Evolutionary conservation across 2,329 filamentous ascomycete genomes (phyloP).

Genomic region (Akanthomyces uredinophilus): DNA sequence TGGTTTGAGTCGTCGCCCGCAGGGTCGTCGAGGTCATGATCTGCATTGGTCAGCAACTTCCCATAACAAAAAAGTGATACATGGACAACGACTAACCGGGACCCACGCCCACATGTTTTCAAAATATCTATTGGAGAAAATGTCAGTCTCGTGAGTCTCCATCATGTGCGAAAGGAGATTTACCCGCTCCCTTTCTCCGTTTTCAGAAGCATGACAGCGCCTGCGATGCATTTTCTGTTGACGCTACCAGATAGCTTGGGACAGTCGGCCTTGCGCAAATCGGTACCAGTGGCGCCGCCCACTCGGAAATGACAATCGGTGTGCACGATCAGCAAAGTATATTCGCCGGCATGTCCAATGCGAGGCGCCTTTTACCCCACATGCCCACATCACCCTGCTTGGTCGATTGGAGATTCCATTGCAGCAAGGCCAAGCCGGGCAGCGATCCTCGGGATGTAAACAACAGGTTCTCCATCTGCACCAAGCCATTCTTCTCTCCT

Average conservation of each 20-base stretch:
- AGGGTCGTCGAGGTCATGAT: conserved; percentile 51
- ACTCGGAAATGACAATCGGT: not conserved
- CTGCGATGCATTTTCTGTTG: not conserved
- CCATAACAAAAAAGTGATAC: no score
- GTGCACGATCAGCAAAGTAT: no score
- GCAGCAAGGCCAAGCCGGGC: not conserved
- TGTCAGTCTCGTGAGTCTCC: no score
- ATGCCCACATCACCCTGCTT: not conserved
- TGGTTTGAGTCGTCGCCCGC: conserved; percentile 34
- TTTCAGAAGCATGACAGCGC: not conserved
- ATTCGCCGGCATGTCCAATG: not conserved
- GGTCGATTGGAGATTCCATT: not conserved
- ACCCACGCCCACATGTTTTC: no score
- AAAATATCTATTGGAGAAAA: no score
- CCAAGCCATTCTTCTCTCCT: not conserved
- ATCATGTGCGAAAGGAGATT: no score
- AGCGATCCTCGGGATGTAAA: not conserved
- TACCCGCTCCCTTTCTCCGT: not conserved
- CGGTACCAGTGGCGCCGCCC: not conserved
- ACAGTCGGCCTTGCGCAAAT: not conserved
- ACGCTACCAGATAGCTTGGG: not conserved
- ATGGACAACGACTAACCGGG: no score
- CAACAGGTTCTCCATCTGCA: not conserved
- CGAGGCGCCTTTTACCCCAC: not conserved
- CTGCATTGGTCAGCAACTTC: conserved; percentile 19